Base-by-base conservation (phyloP, 1,284 basidiomycete genomes). In the Apiotrichum gracile region DNA sequence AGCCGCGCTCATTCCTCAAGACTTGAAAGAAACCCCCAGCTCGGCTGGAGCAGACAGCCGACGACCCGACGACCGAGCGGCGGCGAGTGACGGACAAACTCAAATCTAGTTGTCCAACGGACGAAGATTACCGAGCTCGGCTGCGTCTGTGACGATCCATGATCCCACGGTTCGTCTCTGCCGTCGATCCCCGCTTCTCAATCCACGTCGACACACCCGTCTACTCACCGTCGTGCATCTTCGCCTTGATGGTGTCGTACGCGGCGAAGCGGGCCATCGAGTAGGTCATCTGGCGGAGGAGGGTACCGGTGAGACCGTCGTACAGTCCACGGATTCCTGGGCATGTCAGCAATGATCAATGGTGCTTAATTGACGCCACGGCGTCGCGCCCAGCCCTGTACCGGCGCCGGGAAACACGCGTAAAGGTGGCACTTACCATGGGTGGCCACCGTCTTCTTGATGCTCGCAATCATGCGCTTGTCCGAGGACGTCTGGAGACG, bases 271-370 rank as follows among this genome's bases (percentile, higher is more conserved):
- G 83, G 68, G 88, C 91, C 70, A 93, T 79, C 42, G 88, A 91
- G 76, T 93, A 93, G 25, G 85, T 89, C 90, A 93, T 90, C 76
- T 94, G 91, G 33, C 91, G 83, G 67, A 93, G 76, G 82, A 90
- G 86, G 27, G 91, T 93, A 29, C 90, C 91, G 1, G 86, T 81
- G 55, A 93, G 87, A 21, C 91, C 91, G 65, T 91, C 90, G 66
- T 84, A 90, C 42, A 91, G 78, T 1, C 90, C 90, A 43, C 85
- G 80, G 31, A 80, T 73, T 49, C 87, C 87, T 63, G 83, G 9
- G 12, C 3, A 31, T 10, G 31, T 31, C 31, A 31, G 31, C 31
- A 31, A 10, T 9, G 21, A 46, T 56, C 41, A 55, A 46, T 16
- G 14, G 16, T 17, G 13, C 33, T 13, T 38, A 9, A 38, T 21